A percentile compares a stretch with the other conserved stretches of the same genome.
These are phyloP conservation scores for Falciphora oryzae DNA, from an alignment of 2,329 filamentous ascomycete species.

Conservation along the genomic window DNA sequence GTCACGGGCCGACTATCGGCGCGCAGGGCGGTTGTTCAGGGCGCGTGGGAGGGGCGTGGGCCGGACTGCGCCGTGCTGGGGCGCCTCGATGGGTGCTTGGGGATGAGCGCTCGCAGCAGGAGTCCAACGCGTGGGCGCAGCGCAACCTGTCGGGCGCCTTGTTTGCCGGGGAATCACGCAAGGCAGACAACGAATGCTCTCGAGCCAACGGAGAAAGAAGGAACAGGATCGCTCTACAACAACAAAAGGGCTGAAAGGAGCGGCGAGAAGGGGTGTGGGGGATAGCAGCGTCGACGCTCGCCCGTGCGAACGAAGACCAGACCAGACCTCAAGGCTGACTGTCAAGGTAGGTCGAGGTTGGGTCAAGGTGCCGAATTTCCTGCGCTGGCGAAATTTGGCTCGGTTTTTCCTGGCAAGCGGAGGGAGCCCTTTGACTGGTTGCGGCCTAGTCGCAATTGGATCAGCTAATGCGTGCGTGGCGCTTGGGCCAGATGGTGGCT, in stretches of 20 bases:
- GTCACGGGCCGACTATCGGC: background rate
- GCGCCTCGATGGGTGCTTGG: background rate
- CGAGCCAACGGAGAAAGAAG: background rate
- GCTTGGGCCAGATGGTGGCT: background rate
- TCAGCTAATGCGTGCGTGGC: background rate
- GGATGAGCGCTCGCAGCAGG: background rate
- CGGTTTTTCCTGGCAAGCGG: conserved; percentile 4
- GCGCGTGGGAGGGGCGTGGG: background rate
- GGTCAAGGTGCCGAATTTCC: conserved; percentile 8
- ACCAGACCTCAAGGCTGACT: conserved; percentile 4
- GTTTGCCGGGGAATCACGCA: background rate
- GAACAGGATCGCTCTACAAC: background rate
- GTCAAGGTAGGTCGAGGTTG: conserved; percentile 4
- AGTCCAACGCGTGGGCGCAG: background rate
- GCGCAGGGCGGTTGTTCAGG: background rate
- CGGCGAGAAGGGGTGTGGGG: conserved; percentile 4
- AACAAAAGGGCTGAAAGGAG: conserved; percentile 1
- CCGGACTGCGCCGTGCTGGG: background rate
- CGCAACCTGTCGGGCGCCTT: background rate
- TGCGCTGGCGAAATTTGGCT: conserved; percentile 9
- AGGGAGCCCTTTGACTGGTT: conserved; percentile 1
- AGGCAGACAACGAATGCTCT: background rate
- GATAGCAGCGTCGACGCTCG: background rate
- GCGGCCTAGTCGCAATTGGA: background rate
- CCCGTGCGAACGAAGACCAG: conserved; percentile 1